Base-by-base conservation (phyloP, 768 basidiomycete genomes). In the Pleurotus platypus region DNA sequence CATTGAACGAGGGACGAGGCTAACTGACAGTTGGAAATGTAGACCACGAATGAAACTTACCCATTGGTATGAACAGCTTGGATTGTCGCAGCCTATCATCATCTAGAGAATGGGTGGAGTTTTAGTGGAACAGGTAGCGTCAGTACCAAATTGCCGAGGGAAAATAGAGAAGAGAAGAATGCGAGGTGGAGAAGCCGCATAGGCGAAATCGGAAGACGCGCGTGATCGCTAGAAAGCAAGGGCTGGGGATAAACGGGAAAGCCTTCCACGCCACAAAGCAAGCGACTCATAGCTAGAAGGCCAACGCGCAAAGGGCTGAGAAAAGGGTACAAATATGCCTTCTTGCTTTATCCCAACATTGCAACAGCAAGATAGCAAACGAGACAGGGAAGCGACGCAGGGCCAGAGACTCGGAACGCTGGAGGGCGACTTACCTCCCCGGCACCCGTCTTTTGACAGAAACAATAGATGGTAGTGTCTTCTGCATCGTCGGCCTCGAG, bases 11-110 rank as follows among this genome's bases (percentile, higher is more conserved):
- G 9, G 30, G 30, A 35, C 30, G 30, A 35, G 30, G 11, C 2
- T 35, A 35, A 35, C 30, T 35, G 30, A 35, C 30, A 35, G 30
- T 11, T 35, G 30, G 30, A 35, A 35, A 35, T 35, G 30, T 11
- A 35, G 30, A 35, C 30, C 30, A 35, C 30, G 30, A 35, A 35
- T 35, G 30, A 9, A 35, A 42, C 78, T 64, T 54, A 81, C 80
- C 81, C 81, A 82, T 78, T 82, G 78, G 62, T 75, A 77, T n/a
- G 69, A 70, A 69, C 81, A 82, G 38, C 62, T 61, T 49, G 75
- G 69, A 63, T 78, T 77, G 63, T 82, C 81, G 63, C 81, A 83
- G 6, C 73, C 80, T 59, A 83, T 79, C 81, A 83, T 83, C 75
- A 48, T 30, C 40, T 38, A 53, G 9, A 40, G 11, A 24, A 22